A percentile compares a stretch with the other conserved stretches of the same genome.
These are phyloP conservation scores for Penicillium paneum DNA, from an alignment of 2,329 filamentous ascomycete species.

Conservation along the genomic window DNA sequence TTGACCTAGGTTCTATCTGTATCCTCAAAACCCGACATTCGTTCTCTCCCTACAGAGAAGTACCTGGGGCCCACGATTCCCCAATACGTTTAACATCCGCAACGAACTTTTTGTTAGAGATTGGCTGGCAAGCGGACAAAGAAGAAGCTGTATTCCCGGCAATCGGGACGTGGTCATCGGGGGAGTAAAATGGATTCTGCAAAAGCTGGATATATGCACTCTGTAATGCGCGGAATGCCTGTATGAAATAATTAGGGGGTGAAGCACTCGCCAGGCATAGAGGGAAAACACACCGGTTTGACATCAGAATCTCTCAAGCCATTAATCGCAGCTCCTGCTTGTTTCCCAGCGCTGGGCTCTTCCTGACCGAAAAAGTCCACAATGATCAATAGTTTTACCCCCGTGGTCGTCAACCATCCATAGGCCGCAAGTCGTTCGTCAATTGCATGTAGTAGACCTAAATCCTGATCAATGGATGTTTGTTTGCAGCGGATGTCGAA, in stretches of 20 bases:
- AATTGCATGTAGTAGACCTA: conserved; percentile 85
- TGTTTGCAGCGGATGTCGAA: conserved; percentile 80
- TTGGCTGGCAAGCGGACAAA: conserved; percentile 57
- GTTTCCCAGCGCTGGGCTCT: conserved; percentile 34
- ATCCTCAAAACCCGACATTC: background rate
- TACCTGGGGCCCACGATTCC: conserved; percentile 75
- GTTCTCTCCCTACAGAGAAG: conserved; percentile 59
- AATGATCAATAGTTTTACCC: conserved; percentile 82
- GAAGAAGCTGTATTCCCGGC: conserved; percentile 43
- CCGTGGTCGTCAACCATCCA: conserved; percentile 95
- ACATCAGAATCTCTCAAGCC: conserved; percentile 83
- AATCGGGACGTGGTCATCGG: conserved; percentile 73
- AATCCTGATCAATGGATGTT: conserved; percentile 74
- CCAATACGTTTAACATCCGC: conserved; percentile 83
- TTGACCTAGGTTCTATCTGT: background rate
- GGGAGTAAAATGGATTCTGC: conserved; percentile 92
- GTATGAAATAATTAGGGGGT: conserved; percentile 10
- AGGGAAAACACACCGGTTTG: conserved; percentile 61
- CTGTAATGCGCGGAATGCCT: conserved; percentile 88
- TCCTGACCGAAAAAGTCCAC: conserved; percentile 82
- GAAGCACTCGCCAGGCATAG: background rate
- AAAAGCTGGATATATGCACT: conserved; percentile 84
- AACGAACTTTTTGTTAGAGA: conserved; percentile 76
- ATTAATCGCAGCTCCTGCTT: conserved; percentile 47
- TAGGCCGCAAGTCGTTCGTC: conserved; percentile 93